A percentile compares a stretch with the other conserved stretches of the same genome.
These are phyloP conservation scores for Talaromyces sp. DNA, from an alignment of 2,329 filamentous ascomycete species.

Conservation along the genomic window DNA sequence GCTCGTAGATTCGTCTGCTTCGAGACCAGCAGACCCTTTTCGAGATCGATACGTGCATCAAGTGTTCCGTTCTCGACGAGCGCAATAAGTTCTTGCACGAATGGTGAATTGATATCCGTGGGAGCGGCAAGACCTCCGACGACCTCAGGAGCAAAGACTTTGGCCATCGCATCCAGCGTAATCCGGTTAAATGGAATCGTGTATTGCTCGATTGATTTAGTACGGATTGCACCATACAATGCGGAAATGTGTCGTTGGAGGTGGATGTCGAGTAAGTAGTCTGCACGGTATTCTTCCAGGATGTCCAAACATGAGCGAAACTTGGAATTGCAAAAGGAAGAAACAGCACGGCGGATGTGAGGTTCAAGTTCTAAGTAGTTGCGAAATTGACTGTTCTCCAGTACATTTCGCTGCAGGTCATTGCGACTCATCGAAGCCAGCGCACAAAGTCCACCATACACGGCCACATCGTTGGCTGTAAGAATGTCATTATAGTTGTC, in stretches of 20 bases:
- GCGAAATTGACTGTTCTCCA: constrained; percentile 77
- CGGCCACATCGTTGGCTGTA: constrained; percentile 79
- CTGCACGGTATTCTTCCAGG: constrained; percentile 71
- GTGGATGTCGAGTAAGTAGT: constrained; percentile 88
- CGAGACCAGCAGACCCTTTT: constrained; percentile 72
- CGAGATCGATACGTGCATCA: constrained; percentile 75
- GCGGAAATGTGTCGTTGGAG: constrained; percentile 65
- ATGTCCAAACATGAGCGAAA: constrained; percentile 80
- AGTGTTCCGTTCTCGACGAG: constrained; percentile 72
- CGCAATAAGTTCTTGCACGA: constrained; percentile 58
- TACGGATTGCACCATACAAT: constrained; percentile 71
- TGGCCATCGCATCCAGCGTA: constrained; percentile 69
- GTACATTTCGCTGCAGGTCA: constrained; percentile 66
- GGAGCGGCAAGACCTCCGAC: constrained; percentile 44
- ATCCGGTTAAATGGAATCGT: constrained; percentile 85
- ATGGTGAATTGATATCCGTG: constrained; percentile 51
- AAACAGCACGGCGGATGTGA: constrained; percentile 85
- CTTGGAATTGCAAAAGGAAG: constrained; percentile 81
- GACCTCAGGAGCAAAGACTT: constrained; percentile 58
- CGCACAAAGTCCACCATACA: constrained; percentile 85
- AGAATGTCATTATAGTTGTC: constrained; percentile 64
- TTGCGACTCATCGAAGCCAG: constrained; percentile 81
- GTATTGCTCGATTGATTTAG: constrained; percentile 90
- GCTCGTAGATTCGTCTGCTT: constrained; percentile 61
- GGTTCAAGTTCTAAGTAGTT: constrained; percentile 87